These are phyloP conservation scores for Penicillium sp. DNA, from an alignment of 2,329 filamentous ascomycete genomes.

Conservation along the genomic window DNA sequence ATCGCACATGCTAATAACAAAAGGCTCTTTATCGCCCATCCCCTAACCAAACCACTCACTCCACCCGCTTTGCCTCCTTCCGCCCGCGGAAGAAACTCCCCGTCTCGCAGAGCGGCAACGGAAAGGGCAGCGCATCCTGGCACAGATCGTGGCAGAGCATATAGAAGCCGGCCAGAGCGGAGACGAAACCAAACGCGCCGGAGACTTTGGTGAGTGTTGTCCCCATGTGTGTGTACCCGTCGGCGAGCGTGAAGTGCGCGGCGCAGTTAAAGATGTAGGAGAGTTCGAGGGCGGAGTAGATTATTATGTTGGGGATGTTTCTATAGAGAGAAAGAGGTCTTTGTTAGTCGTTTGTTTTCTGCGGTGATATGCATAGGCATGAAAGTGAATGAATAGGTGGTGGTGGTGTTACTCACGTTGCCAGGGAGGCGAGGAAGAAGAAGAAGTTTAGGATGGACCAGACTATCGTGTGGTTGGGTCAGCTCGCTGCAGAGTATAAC, in stretches of 20 bases:
- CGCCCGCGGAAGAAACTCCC: not conserved
- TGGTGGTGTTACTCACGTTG: conserved; percentile 5
- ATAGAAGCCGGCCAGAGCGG: conserved; percentile 7
- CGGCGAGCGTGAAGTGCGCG: conserved; percentile 12
- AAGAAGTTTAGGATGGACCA: conserved; percentile 14
- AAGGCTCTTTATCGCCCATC: too few relatives aligned
- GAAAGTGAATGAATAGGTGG: not conserved
- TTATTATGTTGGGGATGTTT: conserved; percentile 12
- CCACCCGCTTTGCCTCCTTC: not conserved
- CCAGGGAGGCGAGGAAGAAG: conserved; percentile 8
- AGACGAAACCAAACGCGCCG: conserved; percentile 10
- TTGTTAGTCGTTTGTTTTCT: not conserved
- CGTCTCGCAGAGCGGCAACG: conserved; percentile 12
- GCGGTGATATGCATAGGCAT: not conserved
- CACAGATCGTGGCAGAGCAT: conserved; percentile 12
- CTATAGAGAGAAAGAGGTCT: not conserved
- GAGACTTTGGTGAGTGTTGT: not conserved
- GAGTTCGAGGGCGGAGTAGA: conserved; percentile 13
- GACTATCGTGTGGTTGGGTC: not conserved
- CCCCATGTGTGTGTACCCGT: conserved; percentile 2
- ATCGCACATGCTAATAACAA: too few relatives aligned
- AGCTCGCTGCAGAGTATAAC: not conserved
- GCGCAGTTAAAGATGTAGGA: conserved; percentile 14
- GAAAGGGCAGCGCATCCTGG: conserved; percentile 6
- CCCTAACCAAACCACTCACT: too few relatives aligned